A percentile compares a stretch with the other conserved stretches of the same genome.
Evolutionary conservation across 306 rosid genomes (phyloP).

Genomic region (Crataegus laevigata): DNA sequence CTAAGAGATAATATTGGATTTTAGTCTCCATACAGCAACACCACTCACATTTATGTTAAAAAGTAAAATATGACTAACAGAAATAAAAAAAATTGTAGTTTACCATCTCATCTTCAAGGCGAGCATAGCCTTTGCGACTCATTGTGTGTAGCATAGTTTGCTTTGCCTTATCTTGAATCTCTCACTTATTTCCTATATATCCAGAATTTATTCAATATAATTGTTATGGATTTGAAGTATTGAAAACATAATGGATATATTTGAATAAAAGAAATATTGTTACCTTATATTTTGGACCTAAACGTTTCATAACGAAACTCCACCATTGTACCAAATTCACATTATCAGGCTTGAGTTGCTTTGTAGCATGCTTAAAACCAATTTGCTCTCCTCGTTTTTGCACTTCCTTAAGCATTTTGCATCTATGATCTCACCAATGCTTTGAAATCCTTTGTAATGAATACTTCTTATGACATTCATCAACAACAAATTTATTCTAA

Average conservation of each 20-base stretch:
- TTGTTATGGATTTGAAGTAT: not conserved
- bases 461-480: too few relatives aligned
- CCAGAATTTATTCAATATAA: not conserved
- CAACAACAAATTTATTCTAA: not conserved
- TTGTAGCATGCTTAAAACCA: too few relatives aligned
- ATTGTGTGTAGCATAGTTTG: not conserved
- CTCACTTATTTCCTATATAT: not conserved
- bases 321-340: not conserved
- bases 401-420: too few relatives aligned
- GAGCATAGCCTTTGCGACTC: not conserved
- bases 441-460: not conserved
- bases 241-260: not conserved
- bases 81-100: not conserved
- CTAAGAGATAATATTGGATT: not conserved
- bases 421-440: not conserved
- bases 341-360: not conserved
- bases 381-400: too few relatives aligned
- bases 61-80: too few relatives aligned
- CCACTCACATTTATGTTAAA: too few relatives aligned
- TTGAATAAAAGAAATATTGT: not conserved
- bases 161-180: not conserved
- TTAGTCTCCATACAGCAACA: too few relatives aligned
- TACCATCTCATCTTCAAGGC: too few relatives aligned
- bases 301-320: not conserved
- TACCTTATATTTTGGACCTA: not conserved